These are phyloP conservation scores for Quercus lobata DNA, from an alignment of 331 rosid genomes.

Conservation along the genomic window DNA sequence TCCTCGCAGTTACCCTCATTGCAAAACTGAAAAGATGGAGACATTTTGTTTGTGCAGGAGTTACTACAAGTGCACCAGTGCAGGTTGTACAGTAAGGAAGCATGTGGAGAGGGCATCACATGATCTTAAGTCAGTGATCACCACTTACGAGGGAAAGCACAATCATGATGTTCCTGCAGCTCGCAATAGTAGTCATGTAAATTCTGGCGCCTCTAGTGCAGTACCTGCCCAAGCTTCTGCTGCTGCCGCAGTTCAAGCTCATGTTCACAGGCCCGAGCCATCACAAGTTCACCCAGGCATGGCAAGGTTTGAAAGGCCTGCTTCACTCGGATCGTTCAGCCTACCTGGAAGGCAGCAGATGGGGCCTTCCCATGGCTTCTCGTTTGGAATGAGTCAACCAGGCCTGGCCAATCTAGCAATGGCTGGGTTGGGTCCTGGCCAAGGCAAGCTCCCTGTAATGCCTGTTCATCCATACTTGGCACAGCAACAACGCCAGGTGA, in stretches of 20 bases:
- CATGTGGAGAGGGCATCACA: constrained; percentile 96
- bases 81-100: constrained; percentile 94
- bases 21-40: constrained; percentile 6
- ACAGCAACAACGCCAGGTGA: constrained; percentile 49
- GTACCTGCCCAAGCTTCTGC: constrained; percentile 40
- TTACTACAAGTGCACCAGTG: constrained; percentile 89
- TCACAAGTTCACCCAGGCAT: constrained; percentile 59
- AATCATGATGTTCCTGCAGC: constrained; percentile 88
- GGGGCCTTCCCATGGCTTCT: constrained; percentile 61
- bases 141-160: constrained; percentile 93
- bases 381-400: constrained; percentile 72
- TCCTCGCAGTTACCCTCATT: not conserved
- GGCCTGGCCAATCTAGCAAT: constrained; percentile 56
- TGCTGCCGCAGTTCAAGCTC: constrained; percentile 30
- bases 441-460: constrained; percentile 55
- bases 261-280: constrained; percentile 60
- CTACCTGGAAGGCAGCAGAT: constrained; percentile 66
- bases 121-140: constrained; percentile 86
- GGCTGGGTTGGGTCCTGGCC: constrained; percentile 59
- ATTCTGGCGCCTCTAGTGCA: constrained; percentile 44
- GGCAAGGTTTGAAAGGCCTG: constrained; percentile 66
- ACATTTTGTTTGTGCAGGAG: constrained; percentile 58
- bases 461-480: constrained; percentile 63
- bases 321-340: constrained; percentile 45
- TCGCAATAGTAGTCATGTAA: constrained; percentile 77